phyloP scores from a whole-genome alignment of 2,329 filamentous ascomycete species.

The Aspergillus sp. region DNA sequence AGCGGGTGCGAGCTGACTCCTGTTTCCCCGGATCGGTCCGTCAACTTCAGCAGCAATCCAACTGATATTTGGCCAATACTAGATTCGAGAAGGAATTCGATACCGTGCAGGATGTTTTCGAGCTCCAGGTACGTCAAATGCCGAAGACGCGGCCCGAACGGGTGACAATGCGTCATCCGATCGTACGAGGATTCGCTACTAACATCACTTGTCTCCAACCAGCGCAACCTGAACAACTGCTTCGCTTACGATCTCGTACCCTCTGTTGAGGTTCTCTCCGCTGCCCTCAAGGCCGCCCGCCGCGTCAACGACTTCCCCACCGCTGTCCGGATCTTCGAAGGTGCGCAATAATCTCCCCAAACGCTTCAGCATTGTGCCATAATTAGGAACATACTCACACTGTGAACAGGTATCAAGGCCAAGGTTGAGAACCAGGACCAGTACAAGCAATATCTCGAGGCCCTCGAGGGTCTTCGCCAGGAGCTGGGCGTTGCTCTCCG shows the following conservation, averaged over 20 bases:
- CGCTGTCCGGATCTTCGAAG: conserved; percentile 97
- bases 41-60: conserved; percentile 19
- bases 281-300: conserved; percentile 88
- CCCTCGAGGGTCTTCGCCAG: conserved; percentile 89
- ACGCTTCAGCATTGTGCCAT: not conserved
- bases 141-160: not conserved
- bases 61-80: conserved; percentile 41
- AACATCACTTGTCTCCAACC: not conserved
- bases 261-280: conserved; percentile 83
- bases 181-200: not conserved
- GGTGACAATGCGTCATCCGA: not conserved
- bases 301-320: conserved; percentile 98
- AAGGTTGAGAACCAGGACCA: conserved; percentile 99
- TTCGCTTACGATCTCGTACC: conserved; percentile 99
- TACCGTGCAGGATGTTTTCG: conserved; percentile 94
- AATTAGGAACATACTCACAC: conserved; percentile 8
- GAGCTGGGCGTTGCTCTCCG: conserved; percentile 89
- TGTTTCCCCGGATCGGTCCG: not conserved
- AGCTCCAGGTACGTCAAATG: conserved; percentile 79
- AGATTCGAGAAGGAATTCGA: conserved; percentile 99
- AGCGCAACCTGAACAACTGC: conserved; percentile 98
- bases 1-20: conserved; percentile 7
- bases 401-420: conserved; percentile 82
- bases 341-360: conserved; percentile 53
- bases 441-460: conserved; percentile 92